Evolutionary conservation across 768 basidiomycete genomes (phyloP).

Genomic region (Podaxis sp.): DNA sequence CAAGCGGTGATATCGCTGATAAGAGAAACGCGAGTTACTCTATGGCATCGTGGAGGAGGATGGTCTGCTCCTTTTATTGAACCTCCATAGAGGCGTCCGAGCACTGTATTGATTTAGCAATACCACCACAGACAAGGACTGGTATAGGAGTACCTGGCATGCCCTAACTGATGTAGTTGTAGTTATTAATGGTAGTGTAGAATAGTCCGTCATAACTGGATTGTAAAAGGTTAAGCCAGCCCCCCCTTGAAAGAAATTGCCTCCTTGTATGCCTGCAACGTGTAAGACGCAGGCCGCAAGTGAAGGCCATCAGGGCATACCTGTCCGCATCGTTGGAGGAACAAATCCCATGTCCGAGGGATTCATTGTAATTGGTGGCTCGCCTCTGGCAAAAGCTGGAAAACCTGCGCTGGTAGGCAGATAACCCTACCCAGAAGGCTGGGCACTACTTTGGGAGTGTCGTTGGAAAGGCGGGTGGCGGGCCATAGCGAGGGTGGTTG

Average conservation of each 20-base stretch:
- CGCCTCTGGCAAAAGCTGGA: background rate
- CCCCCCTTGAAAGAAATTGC: constrained; percentile 8
- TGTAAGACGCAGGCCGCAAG: background rate
- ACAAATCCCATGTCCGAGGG: background rate
- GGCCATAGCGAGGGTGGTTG: background rate
- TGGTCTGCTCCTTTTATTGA: constrained; percentile 2
- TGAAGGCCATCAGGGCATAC: background rate
- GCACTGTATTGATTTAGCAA: background rate
- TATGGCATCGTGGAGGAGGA: constrained; percentile 6
- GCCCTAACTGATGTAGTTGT: background rate
- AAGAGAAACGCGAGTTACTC: constrained; percentile 5
- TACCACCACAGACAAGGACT: background rate
- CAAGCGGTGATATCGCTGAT: background rate
- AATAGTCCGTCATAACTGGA: background rate
- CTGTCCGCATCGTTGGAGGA: background rate
- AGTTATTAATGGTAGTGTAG: background rate
- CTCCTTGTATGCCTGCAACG: background rate
- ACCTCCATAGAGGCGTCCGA: background rate
- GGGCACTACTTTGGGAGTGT: background rate
- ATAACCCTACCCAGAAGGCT: background rate
- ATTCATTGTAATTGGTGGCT: background rate
- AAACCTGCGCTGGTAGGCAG: background rate
- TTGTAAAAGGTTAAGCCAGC: background rate
- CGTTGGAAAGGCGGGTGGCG: background rate
- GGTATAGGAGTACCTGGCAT: background rate